Base-by-base conservation (phyloP, 371 early-diverging fungal species). In the Funneliformis caledonium region DNA sequence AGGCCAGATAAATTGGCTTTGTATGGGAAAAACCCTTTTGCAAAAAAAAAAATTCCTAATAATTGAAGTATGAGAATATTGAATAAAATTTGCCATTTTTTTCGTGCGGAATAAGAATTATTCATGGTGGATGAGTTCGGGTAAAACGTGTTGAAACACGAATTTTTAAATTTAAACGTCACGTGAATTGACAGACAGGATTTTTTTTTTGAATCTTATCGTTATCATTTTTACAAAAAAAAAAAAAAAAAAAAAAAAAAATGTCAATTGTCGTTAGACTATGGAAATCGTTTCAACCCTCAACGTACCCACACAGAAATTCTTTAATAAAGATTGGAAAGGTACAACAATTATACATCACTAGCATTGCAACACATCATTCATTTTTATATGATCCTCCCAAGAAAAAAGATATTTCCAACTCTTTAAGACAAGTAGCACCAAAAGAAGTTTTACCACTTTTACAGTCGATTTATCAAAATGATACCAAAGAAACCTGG, bases 1-100 rank as follows among this genome's bases (percentile, higher is more conserved):
- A 91, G 91, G 8, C 92, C 90, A 0, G 92, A 85, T 7, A 93
- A 85, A 81, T 88, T 89, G 31, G 88, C 83, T 81, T 94, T 94
- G 84, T 93, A 93, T 2, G 95, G 95, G 76, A 94, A 94, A 82
- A 94, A 94, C 0, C 94, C 95, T 81, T 89, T 90, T 79, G 88
- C 86, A 81, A 94, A 94, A 48, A 91, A 82, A 22, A 85, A 86
- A 33, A 94, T 81, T 1, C 94, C 94, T 12, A 87, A 82, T 22
- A 93, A 80, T 84, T 94, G 93, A 5, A 91, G 26, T 22, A 26
- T 26, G 10, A 47, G 12, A 52, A 72, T 16, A 72, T 26, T 48
- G 12, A 72, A 19, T 22, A 72, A 14, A 31, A 31, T 52, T 33
- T 47, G 4, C 26, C 72, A 72, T 14, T 26, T 72, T 72, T 48